A percentile compares a stretch with the other conserved stretches of the same genome.
phyloP scores from a whole-genome alignment of 495 filamentous ascomycete species.

The Neurospora sp. region DNA sequence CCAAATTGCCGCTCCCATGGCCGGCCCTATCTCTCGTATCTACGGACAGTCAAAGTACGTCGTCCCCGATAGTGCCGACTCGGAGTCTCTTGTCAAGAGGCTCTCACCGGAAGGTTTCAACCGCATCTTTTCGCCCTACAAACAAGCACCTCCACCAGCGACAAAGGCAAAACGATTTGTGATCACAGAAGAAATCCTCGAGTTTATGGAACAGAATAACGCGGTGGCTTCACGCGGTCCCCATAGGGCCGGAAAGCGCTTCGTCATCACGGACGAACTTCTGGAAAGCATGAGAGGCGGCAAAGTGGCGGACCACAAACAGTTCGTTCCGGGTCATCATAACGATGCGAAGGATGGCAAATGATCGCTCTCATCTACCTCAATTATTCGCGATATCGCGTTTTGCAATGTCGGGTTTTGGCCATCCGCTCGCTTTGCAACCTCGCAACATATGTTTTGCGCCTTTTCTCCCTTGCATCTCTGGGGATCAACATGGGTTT shows the following conservation, averaged over 20 bases:
- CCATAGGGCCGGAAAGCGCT: background rate
- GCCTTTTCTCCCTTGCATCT: background rate
- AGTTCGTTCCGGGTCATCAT: background rate
- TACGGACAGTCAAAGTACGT: conserved; percentile 15
- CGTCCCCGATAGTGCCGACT: conserved; percentile 5
- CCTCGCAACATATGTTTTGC: background rate
- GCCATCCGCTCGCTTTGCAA: background rate
- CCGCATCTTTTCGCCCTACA: background rate
- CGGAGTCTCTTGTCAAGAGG: background rate
- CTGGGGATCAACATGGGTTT: background rate
- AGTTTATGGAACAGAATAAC: background rate
- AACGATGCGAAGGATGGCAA: background rate
- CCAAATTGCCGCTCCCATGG: conserved; percentile 12
- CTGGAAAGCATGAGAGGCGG: background rate
- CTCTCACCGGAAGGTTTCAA: background rate
- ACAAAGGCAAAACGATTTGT: background rate
- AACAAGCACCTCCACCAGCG: background rate
- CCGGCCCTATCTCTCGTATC: conserved; percentile 9
- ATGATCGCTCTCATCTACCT: background rate
- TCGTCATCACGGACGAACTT: background rate
- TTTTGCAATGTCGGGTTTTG: background rate
- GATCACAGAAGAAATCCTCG: background rate
- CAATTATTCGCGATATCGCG: background rate
- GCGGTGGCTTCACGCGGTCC: background rate
- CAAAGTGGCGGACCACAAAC: background rate